phyloP scores from a whole-genome alignment of 345 rosid genomes.

The Theobroma cacao region DNA sequence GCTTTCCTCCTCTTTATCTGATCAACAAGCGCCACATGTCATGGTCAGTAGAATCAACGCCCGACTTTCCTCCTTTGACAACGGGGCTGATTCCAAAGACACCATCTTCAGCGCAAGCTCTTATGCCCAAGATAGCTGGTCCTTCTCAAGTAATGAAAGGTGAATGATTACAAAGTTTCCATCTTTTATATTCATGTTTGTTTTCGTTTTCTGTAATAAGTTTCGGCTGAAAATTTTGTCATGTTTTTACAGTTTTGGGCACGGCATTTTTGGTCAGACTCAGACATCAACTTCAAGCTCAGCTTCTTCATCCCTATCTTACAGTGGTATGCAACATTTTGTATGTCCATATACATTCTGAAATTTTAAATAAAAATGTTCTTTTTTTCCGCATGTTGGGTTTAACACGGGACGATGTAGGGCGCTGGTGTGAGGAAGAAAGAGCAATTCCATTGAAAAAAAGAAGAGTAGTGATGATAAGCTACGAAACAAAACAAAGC shows the following conservation, averaged over 20 bases:
- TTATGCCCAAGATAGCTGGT: not conserved
- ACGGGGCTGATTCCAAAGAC: not conserved
- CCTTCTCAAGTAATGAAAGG: not conserved
- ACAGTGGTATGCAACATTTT: not conserved
- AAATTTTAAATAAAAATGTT: not conserved
- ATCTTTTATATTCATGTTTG: not conserved
- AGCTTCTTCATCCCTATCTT: slow-evolving; percentile 1
- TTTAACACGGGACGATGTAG: not conserved
- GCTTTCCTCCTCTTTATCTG: not conserved
- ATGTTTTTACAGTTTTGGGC: not conserved
- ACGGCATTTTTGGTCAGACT: not conserved
- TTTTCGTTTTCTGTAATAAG: not conserved
- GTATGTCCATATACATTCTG: not conserved
- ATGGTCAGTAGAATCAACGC: slow-evolving; percentile 17
- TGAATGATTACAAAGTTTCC: not conserved
- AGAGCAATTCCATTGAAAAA: slow-evolving; percentile 18
- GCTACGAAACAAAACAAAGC: not conserved
- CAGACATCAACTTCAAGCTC: slow-evolving; percentile 5
- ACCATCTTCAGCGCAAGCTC: not conserved
- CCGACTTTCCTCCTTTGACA: not conserved
- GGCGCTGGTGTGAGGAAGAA: slow-evolving; percentile 20
- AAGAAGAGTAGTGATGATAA: slow-evolving; percentile 6
- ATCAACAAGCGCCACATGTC: not conserved
- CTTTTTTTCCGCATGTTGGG: not conserved
- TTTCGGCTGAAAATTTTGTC: not conserved